A percentile compares a stretch with the other conserved stretches of the same genome.
phyloP scores from a whole-genome alignment of 768 basidiomycete species.

The Cytidiella melzeri region DNA sequence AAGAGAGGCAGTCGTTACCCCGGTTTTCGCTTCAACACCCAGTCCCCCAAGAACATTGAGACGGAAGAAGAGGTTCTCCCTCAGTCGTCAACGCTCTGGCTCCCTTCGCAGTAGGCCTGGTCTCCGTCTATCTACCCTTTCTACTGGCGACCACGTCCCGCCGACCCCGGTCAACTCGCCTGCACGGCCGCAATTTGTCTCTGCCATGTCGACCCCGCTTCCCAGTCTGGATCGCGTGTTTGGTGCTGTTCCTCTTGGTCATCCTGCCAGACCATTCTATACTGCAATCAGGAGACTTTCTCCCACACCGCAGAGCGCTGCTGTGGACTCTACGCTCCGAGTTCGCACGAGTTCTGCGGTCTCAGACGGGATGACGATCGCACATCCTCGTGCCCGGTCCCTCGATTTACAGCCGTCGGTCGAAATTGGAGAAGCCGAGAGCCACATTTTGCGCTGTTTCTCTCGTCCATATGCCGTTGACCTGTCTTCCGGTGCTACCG shows the following conservation, averaged over 20 bases:
- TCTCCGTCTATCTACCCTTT: not conserved
- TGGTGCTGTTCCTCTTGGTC: constrained; percentile 15
- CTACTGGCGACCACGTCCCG: not conserved
- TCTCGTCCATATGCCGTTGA: constrained; percentile 4
- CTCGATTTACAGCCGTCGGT: not conserved
- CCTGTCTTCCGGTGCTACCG: constrained; percentile 9
- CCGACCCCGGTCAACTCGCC: not conserved
- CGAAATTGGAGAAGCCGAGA: not conserved
- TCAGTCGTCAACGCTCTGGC: constrained; percentile 15
- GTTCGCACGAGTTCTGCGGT: constrained; percentile 9
- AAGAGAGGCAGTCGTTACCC: not conserved
- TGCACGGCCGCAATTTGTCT: not conserved
- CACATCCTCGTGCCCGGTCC: constrained; percentile 15
- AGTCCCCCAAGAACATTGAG: constrained; percentile 3
- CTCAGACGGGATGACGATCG: constrained; percentile 11
- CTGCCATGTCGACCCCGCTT: not conserved
- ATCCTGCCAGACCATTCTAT: constrained; percentile 22
- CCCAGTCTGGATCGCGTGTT: not conserved
- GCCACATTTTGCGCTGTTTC: constrained; percentile 2
- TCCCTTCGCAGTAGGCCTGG: constrained; percentile 18
- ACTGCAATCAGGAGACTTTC: constrained; percentile 23
- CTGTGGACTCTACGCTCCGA: not conserved
- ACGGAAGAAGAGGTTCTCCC: constrained; percentile 7
- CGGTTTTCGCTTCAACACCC: not conserved
- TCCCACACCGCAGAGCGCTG: constrained; percentile 7